Percentiles rank a stretch among this genome's conserved stretches.
Evolutionary conservation across 768 basidiomycete genomes (phyloP).

Genomic region (Melanogaster broomeanus): DNA sequence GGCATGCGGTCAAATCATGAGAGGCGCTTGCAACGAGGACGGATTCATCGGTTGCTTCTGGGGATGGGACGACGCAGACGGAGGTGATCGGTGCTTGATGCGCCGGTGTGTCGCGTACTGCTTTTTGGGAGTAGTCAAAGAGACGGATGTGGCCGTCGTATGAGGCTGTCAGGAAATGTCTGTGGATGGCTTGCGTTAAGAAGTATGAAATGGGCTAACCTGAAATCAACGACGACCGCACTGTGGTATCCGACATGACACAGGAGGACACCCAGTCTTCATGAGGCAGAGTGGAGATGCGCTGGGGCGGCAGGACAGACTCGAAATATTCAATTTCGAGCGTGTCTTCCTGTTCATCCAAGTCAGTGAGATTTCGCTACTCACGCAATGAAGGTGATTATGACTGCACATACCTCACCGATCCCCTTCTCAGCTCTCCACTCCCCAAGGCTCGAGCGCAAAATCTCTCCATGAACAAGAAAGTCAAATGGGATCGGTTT

Average conservation of each 20-base stretch:
- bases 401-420: conserved; percentile 53
- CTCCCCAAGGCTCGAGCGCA: conserved; percentile 68
- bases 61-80: conserved; percentile 51
- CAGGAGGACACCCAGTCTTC: conserved; percentile 94
- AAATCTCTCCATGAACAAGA: conserved; percentile 78
- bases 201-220: background rate
- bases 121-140: conserved; percentile 69
- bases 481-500: conserved; percentile 93
- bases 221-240: background rate
- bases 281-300: conserved; percentile 76
- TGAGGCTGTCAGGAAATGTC: conserved; percentile 74
- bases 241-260: conserved; percentile 54
- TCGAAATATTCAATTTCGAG: conserved; percentile 92
- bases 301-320: conserved; percentile 83
- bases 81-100: conserved; percentile 74
- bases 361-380: conserved; percentile 11
- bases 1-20: conserved; percentile 74
- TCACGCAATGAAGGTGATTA: background rate
- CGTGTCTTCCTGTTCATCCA: conserved; percentile 72
- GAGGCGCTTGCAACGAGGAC: conserved; percentile 66
- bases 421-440: conserved; percentile 73
- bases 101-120: conserved; percentile 47
- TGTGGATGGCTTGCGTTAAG: conserved; percentile 23
- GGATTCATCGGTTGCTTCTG: conserved; percentile 27
- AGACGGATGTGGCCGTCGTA: conserved; percentile 79